phyloP scores from a whole-genome alignment of 2,329 filamentous ascomycete species.

The Pseudogymnoascus sp. region DNA sequence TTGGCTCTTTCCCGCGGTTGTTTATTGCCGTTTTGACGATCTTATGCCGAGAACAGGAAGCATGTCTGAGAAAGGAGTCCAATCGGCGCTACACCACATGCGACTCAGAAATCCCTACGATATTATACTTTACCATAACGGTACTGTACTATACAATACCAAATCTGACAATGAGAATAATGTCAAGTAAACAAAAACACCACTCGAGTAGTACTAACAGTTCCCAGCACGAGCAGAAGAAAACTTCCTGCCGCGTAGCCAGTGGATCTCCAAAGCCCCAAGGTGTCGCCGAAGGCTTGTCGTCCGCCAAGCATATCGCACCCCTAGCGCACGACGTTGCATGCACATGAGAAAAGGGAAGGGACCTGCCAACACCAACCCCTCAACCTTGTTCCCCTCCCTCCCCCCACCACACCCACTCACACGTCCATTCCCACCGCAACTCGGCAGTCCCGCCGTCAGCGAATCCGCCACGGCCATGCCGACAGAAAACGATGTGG shows the following conservation, averaged over 20 bases:
- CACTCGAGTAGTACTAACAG: no score
- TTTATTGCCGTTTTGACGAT: not conserved
- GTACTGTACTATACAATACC: no score
- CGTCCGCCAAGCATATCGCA: not conserved
- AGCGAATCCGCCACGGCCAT: not conserved
- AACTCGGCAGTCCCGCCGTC: not conserved
- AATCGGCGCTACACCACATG: not conserved
- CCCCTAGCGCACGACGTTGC: conserved; percentile 1
- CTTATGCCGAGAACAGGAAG: conserved; percentile 1
- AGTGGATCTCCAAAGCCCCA: not conserved
- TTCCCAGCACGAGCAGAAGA: no score
- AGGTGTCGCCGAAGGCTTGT: conserved; percentile 4
- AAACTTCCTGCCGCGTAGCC: not conserved
- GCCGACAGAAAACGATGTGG: not conserved
- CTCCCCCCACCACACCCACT: not conserved
- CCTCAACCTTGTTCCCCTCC: not conserved
- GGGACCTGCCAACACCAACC: not conserved
- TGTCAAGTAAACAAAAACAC: not conserved
- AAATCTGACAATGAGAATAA: not conserved
- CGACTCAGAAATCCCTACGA: not conserved
- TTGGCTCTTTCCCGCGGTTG: not conserved
- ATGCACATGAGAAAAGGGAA: not conserved
- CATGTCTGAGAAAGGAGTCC: not conserved
- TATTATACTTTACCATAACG: not conserved
- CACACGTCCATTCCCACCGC: not conserved